These are phyloP conservation scores for Trametes cubensis DNA, from an alignment of 768 basidiomycete species.

Conservation along the genomic window DNA sequence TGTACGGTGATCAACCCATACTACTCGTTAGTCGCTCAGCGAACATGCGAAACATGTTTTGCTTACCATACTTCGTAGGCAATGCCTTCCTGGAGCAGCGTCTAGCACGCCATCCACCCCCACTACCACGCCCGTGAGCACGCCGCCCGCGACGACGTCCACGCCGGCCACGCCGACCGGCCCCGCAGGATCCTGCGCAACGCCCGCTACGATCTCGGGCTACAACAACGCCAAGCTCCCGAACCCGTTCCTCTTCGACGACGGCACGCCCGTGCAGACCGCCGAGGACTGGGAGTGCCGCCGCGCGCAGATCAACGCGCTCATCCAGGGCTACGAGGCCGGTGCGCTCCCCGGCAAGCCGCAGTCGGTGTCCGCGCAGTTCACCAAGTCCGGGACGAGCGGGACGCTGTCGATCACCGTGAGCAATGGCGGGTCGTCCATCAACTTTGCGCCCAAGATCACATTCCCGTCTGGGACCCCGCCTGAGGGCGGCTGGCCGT, in stretches of 20 bases:
- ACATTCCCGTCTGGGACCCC: conserved; percentile 47
- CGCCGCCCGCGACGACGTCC: background rate
- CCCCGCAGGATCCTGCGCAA: conserved; percentile 23
- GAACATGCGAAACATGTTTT: background rate
- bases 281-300: conserved; percentile 55
- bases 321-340: conserved; percentile 56
- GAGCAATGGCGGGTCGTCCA: conserved; percentile 47
- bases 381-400: conserved; percentile 37
- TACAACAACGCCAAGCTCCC: conserved; percentile 49
- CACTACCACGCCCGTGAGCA: conserved; percentile 1
- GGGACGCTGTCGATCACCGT: conserved; percentile 53
- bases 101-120: background rate
- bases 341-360: conserved; percentile 55
- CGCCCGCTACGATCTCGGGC: conserved; percentile 28
- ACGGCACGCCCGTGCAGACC: conserved; percentile 46
- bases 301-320: conserved; percentile 48
- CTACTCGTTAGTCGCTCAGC: conserved; percentile 22
- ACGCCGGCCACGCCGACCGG: conserved; percentile 4
- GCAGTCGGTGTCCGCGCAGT: conserved; percentile 45
- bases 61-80: conserved; percentile 2
- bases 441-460: conserved; percentile 52
- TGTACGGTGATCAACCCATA: conserved; percentile 25
- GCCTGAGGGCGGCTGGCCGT: conserved; percentile 45
- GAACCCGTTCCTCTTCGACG: conserved; percentile 56
- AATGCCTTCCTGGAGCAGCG: conserved; percentile 23